Base-by-base conservation (phyloP, 2,329 filamentous ascomycete genomes). In the Sphaerostilbella broomeana region DNA sequence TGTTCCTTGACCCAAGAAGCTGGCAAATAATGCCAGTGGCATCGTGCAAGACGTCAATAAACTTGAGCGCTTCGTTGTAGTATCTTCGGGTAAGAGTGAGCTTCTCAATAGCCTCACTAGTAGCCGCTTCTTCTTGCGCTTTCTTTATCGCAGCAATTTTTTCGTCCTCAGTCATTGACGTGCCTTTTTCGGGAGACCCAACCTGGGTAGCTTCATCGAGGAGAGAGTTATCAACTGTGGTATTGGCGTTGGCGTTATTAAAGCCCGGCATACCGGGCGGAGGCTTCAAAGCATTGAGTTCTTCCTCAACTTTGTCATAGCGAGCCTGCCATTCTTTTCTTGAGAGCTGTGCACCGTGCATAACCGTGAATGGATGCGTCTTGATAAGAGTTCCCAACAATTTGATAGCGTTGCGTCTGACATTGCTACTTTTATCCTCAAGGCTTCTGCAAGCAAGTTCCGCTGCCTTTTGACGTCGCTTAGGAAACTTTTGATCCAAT, bases 391-490 rank as follows among this genome's bases (percentile, higher is more conserved):
- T 84, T 5, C 82, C 85, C 2, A 98, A 72, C 6, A 98, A 68
- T 62, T 95, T 97, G 59, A 98, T 92, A 3, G 92, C 89, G 58
- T 97, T 97, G 43, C 89, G 78, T 46, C 92, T 77, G 21, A 98
- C 92, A 54, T 97, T 94, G 63, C 92, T 98, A 65, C 90, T 97
- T 71, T 94, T 97, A 66, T 98, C 94, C 60, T 95, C 86, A 3
- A 98, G 70, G 60, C 90, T 97, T 51, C 86, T 78, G 41, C 85
- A 81, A 1, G 92, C 89, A 18, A 95, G 70, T 58, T 95, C 87
- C 2, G 90, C 85, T 4, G 84, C 90, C 55, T 77, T 84, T 59
- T 95, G 89, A 44, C 92, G 75, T 40, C 89, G 77, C 64, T 95
- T 95, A 25, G 89, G 87, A 53, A 94, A 95, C 58, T 97, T 97